Conservation (phyloP, 2,329 filamentous ascomycete genomes). For the Lasiodiplodia hormozganensis region DNA sequence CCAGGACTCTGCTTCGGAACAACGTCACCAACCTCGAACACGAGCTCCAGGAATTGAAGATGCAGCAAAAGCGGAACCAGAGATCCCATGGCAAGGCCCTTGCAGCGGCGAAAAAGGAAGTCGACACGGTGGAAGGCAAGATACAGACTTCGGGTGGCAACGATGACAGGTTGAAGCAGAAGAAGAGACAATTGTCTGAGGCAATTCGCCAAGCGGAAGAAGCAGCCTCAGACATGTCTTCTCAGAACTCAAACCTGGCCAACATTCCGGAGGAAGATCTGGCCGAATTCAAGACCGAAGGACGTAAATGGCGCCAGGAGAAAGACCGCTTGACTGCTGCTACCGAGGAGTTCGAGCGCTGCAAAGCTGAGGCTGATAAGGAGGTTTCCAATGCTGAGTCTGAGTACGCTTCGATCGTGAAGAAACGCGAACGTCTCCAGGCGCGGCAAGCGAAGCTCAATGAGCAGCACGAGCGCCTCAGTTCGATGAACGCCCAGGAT, state of each 20-base stretch:
- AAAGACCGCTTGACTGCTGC: constrained; percentile 58
- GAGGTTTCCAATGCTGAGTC: constrained; percentile 68
- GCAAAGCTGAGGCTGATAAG: constrained; percentile 68
- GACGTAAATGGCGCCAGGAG: constrained; percentile 64
- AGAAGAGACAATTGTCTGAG: constrained; percentile 76
- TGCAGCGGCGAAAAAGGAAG: constrained; percentile 73
- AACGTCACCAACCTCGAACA: constrained; percentile 76
- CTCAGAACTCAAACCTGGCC: constrained; percentile 70
- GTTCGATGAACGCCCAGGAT: constrained; percentile 70
- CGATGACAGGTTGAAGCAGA: constrained; percentile 78
- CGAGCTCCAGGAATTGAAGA: constrained; percentile 73
- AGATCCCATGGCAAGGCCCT: constrained; percentile 77
- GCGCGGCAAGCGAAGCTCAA: constrained; percentile 75
- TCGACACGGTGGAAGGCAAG: constrained; percentile 71
- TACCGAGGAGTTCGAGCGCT: constrained; percentile 65
- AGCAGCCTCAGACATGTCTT: constrained; percentile 62
- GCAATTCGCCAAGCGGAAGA: constrained; percentile 75
- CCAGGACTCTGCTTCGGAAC: constrained; percentile 76
- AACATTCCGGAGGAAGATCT: constrained; percentile 68
- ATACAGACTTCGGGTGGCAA: constrained; percentile 72
- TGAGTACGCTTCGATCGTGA: constrained; percentile 68
- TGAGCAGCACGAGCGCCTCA: constrained; percentile 73
- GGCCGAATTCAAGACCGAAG: constrained; percentile 63
- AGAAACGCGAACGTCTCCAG: constrained; percentile 75
- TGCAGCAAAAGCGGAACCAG: constrained; percentile 71